Evolutionary conservation across 139 green algal genomes (phyloP), one percentile per base, ranked within the genome.

Genomic region (Astrephomene gubernaculifera): DNA sequence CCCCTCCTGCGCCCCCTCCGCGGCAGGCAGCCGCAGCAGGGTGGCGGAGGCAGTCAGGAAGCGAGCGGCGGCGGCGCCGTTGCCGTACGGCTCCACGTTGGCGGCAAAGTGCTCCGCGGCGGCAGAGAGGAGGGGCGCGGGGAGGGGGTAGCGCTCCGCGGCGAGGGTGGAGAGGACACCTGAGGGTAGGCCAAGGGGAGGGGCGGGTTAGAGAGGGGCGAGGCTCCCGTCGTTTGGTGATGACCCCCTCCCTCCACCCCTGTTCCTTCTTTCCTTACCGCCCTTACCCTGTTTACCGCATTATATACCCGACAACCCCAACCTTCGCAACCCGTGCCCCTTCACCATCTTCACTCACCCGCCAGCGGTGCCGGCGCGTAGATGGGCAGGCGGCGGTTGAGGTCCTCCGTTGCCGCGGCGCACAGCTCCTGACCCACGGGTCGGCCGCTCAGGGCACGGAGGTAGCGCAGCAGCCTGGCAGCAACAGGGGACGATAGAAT

Each of bases 291-390:
- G n/a, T n/a, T n/a, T n/a, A n/a, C n/a, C n/a, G n/a, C n/a, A n/a
- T n/a, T n/a, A n/a, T n/a, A n/a, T n/a, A n/a, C n/a, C n/a, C n/a
- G 35, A 72, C 60, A 68, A 6, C 49, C 49, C 49, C 49, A 12
- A 12, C 17, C 49, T 17, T 57, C 49, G 17, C 49, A 57, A 17
- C 49, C 31, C 33, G 3, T 25, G 41, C 22, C 69, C 41, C n/a
- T n/a, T n/a, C n/a, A n/a, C n/a, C n/a, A n/a, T 53, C 68, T 6
- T 27, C 27, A 79, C 71, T 21, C 29, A 79, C 74, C 60, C 14
- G 76, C 76, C 41, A 83, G 76, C 29, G 76, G 76, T 43, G 9
- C 22, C 17, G 76, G 76, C 19, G 76, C 76, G 57, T 83, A 83
- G 2, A 83, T 72, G 38, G 60, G 7, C 27, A 83, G 76, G 4